Conservation (phyloP, 257 asterid species). For the Salvia rosmarinus region DNA sequence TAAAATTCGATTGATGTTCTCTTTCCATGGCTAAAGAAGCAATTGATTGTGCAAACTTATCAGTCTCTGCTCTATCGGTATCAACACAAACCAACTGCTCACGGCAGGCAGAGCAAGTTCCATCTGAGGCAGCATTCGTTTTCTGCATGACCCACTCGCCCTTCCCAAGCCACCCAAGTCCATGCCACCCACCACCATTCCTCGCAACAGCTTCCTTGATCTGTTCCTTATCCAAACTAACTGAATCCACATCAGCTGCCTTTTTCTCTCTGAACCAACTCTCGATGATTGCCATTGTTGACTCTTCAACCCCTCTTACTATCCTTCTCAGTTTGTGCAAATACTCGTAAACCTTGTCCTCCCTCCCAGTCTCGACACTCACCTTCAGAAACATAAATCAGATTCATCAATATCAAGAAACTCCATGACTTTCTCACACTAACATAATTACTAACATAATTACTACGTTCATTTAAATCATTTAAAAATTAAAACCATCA, state of each 20-base stretch:
- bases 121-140: constrained; percentile 53
- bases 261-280: constrained; percentile 68
- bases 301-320: constrained; percentile 53
- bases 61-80: constrained; percentile 70
- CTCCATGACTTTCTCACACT: constrained; percentile 5
- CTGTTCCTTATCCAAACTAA: constrained; percentile 44
- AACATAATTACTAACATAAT: no score
- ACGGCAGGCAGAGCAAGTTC: constrained; percentile 60
- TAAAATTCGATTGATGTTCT: constrained; percentile 69
- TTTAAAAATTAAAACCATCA: no score
- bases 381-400: constrained; percentile 51
- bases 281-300: constrained; percentile 60
- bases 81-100: constrained; percentile 79
- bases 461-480: no score
- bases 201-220: constrained; percentile 58
- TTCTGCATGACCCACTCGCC: constrained; percentile 72
- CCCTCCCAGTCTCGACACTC: constrained; percentile 60
- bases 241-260: constrained; percentile 57
- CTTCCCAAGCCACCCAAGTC: constrained; percentile 87
- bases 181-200: constrained; percentile 98
- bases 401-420: constrained; percentile 10
- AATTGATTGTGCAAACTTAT: constrained; percentile 56
- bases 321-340: constrained; percentile 74
- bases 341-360: constrained; percentile 78
- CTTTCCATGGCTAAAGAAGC: constrained; percentile 87